A percentile compares a stretch with the other conserved stretches of the same genome.
Evolutionary conservation across 83 land plant genomes (phyloP).

Genomic region (Thuja plicata): DNA sequence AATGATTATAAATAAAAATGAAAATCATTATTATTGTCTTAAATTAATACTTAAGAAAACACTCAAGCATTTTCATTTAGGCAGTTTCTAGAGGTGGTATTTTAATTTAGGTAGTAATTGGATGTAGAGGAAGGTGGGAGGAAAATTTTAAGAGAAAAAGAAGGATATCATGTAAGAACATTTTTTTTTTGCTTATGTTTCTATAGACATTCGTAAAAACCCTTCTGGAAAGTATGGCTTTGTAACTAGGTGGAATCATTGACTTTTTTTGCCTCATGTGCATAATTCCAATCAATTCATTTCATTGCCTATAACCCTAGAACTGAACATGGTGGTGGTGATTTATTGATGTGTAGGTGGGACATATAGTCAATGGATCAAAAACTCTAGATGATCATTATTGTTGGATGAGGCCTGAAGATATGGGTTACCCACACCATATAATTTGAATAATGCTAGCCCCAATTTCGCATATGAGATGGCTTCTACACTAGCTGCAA

Average conservation of each 20-base stretch:
- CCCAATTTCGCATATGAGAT: conserved; percentile 81
- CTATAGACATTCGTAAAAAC: neutral
- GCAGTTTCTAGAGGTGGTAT: no score
- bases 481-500: conserved; percentile 86
- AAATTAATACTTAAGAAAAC: no score
- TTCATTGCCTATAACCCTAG: no score
- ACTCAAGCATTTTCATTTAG: no score
- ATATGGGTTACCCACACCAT: conserved; percentile 80
- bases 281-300: neutral
- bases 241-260: neutral
- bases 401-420: conserved; percentile 95
- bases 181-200: no score
- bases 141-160: no score
- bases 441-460: conserved; percentile 25
- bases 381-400: conserved; percentile 69
- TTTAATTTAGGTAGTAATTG: no score
- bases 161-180: no score
- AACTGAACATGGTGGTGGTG: conserved; percentile 10
- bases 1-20: no score
- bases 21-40: no score
- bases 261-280: neutral
- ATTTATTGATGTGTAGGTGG: conserved; percentile 71
- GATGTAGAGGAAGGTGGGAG: no score
- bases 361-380: conserved; percentile 28
- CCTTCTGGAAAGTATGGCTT: neutral